Base-by-base conservation (phyloP, 1,284 basidiomycete genomes). In the Apiotrichum laibachii region DNA sequence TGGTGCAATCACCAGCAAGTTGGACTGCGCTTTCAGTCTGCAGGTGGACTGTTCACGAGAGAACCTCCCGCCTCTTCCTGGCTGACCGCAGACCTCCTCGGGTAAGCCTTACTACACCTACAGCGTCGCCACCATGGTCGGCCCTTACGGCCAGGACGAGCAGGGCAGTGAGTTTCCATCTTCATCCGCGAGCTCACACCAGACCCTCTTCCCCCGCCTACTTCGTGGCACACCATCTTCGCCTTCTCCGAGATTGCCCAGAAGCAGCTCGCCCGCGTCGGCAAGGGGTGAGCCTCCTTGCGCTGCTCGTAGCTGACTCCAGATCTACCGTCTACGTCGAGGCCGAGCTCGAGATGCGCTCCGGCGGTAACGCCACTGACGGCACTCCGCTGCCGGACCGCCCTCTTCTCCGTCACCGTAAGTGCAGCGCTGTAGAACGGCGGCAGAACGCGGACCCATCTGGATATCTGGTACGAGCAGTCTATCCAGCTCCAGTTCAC, bases 101-200 rank as follows among this genome's bases (percentile, higher is more conserved):
- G 72, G 69, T 31, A 73, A 75, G 62, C 70, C 71, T 12, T 75
- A 73, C 61, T 75, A 69, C 60, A 70, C 68, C 10, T 76, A 76
- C 60, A 65, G 64, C 2, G 65, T 76, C 19, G 74, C 73, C n/a
- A 76, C 74, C 2, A 45, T 53, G 18, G 55, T 60, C 16, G 71
- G 68, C 11, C 31, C 61, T 16, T 55, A 56, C 18, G 47, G 55
- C 0, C 56, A 50, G 19, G 65, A 68, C 33, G 69, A 60, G 48
- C 21, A 57, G 3, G 69, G 68, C 48, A 58, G 68, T 67, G 43
- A 19, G 67, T 66, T 31, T 31, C 2, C 31, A 31, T 19, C 5
- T 35, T 3, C 2, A 4, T 2, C 4, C 4, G n/a, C 16, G 16
- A 19, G 50, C 53, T 54, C 52, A 53, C 47, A 2, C 5, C 40